Percentiles rank a stretch among this genome's conserved stretches.
Evolutionary conservation across 768 basidiomycete genomes (phyloP).

Genomic region (Amanita rimosa): DNA sequence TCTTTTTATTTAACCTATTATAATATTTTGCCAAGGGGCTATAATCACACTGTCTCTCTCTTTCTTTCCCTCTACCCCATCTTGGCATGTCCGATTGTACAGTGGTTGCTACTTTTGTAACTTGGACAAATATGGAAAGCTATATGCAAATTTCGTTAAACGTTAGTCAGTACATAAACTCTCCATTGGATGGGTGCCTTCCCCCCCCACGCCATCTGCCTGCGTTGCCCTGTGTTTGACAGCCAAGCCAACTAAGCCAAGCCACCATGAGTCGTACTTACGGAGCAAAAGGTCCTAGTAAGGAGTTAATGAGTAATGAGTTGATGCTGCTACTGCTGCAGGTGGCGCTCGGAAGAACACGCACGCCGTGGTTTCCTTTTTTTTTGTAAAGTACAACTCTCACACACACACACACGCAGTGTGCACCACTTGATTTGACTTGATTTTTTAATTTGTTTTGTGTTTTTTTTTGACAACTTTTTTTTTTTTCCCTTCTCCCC

Average conservation of each 20-base stretch:
- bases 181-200: not conserved
- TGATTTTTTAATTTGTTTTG: no score
- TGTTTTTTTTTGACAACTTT: no score
- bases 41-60: no score
- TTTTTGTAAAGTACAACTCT: no score
- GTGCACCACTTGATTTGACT: no score
- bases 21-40: not conserved
- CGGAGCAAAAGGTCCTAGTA: not conserved
- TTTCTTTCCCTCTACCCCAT: no score
- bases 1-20: not conserved
- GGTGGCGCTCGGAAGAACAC: not conserved
- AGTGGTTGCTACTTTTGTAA: not conserved
- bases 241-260: no score
- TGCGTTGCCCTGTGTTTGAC: no score
- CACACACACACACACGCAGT: no score
- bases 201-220: not conserved
- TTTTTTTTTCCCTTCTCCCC: no score
- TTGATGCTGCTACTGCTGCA: no score
- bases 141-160: not conserved
- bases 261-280: not conserved
- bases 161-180: not conserved
- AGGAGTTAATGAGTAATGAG: no score
- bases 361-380: not conserved
- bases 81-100: slow-evolving; percentile 1
- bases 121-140: not conserved